Base-by-base conservation (phyloP, 352 stramenopile genomes). In the Aphanomyces astaci region DNA sequence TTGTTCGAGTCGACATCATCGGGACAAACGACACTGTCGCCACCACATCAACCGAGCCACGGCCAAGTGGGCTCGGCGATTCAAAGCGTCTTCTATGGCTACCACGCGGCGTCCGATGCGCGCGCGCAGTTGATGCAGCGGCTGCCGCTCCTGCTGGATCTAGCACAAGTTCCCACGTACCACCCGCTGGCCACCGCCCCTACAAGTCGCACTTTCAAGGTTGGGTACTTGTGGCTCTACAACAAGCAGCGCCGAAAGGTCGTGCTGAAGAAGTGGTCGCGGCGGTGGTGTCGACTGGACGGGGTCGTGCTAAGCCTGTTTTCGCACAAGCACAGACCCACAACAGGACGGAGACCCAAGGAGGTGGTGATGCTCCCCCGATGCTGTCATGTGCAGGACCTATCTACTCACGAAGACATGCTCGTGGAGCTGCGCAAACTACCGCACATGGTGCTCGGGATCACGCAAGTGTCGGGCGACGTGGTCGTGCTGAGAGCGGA, bases 161-260 rank as follows among this genome's bases (percentile, higher is more conserved):
- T 89, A 13, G 84, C 82, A 43, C 75, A 89, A 11, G 84, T 86
- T 10, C 84, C 91, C 63, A 93, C 84, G 24, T 93, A 93, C 65
- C 83, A 91, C 71, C n/a, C n/a, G n/a, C n/a, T n/a, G n/a, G n/a
- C n/a, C n/a, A n/a, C n/a, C n/a, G n/a, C n/a, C n/a, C n/a, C n/a
- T n/a, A 82, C 90, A 57, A 88, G 89, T 46, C 82, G 84, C 17
- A 77, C n/a, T n/a, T n/a, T 93, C 22, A 93, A 93, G 66, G 84
- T 88, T 9, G 84, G 84, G 0, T 93, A 93, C 62, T 64, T 93
- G 55, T 76, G 74, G 0, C 82, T 93, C 60, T 87, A 77, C 17
- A 90, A 88, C 69, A 78, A 86, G 57, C n/a, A 55, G 27, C 66
- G 78, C 1, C 84, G 75, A 0, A 78, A 82, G 36, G 36, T 43